Base-by-base conservation (phyloP, 257 asterid genomes). In the Jacaranda mimosifolia region DNA sequence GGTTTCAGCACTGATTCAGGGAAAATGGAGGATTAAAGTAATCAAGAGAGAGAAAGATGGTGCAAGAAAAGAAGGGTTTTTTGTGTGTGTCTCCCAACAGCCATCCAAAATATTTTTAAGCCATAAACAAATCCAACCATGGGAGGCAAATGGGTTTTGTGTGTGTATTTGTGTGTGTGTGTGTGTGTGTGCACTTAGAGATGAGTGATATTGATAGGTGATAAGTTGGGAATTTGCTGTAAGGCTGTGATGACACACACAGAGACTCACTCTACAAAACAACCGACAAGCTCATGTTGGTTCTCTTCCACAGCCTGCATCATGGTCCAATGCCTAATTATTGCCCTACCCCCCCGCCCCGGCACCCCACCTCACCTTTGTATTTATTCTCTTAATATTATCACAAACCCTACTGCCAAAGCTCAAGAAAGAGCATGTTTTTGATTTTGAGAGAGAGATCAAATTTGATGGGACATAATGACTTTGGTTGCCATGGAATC, bases 241-340 rank as follows among this genome's bases (percentile, higher is more conserved):
- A n/a, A n/a, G n/a, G n/a, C n/a, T n/a, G n/a, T n/a, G n/a, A n/a
- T n/a, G n/a, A n/a, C n/a, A 84, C 65, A 76, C n/a, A 63, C 43
- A 18, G 45, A 60, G 81, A 64, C 76, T 83, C 69, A 74, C 82
- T 74, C 82, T 55, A 74, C 76, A 68, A 79, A 84, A 78, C 89
- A 89, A 83, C 97, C 93, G 97, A 88, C 97, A 90, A 79, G 45
- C 52, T 80, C 80, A 76, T 87, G 85, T 83, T 90, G 87, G 69
- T 84, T 84, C 79, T 85, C 86, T 79, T 70, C 79, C 75, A 43
- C 78, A 80, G 53, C 79, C 84, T 86, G 85, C 90, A 78, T 7
- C 55, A 48, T 76, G 87, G 92, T 89, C 92, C 89, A 83, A 56
- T 83, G 32, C 70, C 83, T 81, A 87, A 83, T 88, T 74, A 76